Percentiles rank a stretch among this genome's conserved stretches.
Evolutionary conservation across 768 basidiomycete genomes (phyloP).

Genomic region (Russula foetens): DNA sequence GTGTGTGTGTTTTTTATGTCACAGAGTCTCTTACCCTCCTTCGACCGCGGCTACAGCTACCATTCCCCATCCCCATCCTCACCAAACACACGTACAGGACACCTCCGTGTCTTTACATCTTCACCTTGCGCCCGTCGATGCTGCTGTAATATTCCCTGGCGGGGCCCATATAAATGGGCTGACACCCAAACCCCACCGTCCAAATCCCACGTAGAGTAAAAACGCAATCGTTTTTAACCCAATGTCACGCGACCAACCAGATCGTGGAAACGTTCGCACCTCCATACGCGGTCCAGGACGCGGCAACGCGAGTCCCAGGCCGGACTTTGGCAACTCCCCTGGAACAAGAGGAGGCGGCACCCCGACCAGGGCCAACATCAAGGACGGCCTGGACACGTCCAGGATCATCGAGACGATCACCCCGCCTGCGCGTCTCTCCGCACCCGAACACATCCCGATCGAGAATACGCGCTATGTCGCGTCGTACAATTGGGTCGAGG

Average conservation of each 20-base stretch:
- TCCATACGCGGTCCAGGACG: background rate
- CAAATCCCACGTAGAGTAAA: background rate
- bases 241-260: too few species aligned
- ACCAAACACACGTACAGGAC: background rate
- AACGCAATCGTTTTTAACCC: too few species aligned
- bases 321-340: background rate
- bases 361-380: background rate
- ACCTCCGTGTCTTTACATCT: background rate
- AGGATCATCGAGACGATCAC: constrained; percentile 5
- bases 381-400: constrained; percentile 7
- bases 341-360: background rate
- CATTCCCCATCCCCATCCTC: too few species aligned
- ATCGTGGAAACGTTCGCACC: background rate
- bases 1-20: too few species aligned
- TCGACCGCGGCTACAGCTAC: too few species aligned
- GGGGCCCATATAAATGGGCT: background rate
- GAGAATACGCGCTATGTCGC: constrained; percentile 23
- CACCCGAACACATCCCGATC: background rate
- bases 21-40: too few species aligned
- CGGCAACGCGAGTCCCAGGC: background rate
- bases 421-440: background rate
- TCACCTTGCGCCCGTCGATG: background rate
- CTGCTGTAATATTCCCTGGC: background rate
- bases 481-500: constrained; percentile 28
- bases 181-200: background rate